Percentiles rank a stretch among this genome's conserved stretches.
Conservation (phyloP, 805 yeast species). For the Diddensiella santjacobensis region DNA sequence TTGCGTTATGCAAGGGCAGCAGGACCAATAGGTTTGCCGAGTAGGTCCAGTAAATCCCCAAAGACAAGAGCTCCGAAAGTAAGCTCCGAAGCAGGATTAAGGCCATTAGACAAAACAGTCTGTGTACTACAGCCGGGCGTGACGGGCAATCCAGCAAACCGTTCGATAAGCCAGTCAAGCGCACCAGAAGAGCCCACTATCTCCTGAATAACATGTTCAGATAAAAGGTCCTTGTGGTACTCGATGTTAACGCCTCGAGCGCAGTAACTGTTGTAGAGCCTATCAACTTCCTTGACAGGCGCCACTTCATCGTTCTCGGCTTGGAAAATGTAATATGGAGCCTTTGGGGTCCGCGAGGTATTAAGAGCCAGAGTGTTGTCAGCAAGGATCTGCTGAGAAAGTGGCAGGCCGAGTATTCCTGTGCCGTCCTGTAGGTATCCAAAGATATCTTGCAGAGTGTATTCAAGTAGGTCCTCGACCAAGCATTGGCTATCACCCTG, state of each 20-base stretch:
- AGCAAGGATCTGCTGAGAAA: slow-evolving; percentile 15
- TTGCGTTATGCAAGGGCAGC: background rate
- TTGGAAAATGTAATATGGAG: slow-evolving; percentile 28
- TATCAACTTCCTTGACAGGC: slow-evolving; percentile 18
- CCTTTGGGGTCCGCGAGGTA: slow-evolving; percentile 22
- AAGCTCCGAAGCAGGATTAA: background rate
- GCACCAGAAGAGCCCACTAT: slow-evolving; percentile 15
- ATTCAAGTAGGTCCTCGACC: slow-evolving; percentile 9
- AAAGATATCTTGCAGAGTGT: slow-evolving; percentile 18
- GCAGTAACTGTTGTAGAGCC: slow-evolving; percentile 24
- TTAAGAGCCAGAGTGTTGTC: slow-evolving; percentile 24
- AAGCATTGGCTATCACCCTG: slow-evolving; percentile 23
- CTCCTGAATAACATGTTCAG: slow-evolving; percentile 13
- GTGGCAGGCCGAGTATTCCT: slow-evolving; percentile 15
- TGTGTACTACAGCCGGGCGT: background rate
- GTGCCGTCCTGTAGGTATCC: slow-evolving; percentile 19
- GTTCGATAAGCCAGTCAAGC: slow-evolving; percentile 4
- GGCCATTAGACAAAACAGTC: background rate
- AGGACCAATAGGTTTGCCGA: slow-evolving; percentile 1
- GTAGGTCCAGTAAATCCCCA: background rate
- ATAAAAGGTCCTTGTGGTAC: slow-evolving; percentile 14
- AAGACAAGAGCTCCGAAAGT: background rate
- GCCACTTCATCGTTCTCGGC: slow-evolving; percentile 27
- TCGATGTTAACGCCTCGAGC: slow-evolving; percentile 21
- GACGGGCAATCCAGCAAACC: slow-evolving; percentile 1